Evolutionary conservation across 306 rosid genomes (phyloP), one percentile per base, ranked within the genome.

Genomic region (Fragaria vesca): DNA sequence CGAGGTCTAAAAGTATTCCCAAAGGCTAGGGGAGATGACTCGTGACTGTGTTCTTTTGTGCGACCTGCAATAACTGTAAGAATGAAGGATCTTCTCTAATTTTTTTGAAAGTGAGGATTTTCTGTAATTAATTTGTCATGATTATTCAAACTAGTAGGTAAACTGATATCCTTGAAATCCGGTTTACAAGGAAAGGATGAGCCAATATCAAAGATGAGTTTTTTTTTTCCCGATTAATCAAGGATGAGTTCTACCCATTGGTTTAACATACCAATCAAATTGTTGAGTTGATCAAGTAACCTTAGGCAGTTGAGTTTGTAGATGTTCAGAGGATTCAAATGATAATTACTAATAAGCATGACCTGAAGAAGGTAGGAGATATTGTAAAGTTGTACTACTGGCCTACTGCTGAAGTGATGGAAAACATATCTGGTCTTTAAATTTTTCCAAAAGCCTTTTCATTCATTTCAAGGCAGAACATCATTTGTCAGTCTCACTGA

Each of bases 191-290:
- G 73, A 48, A 69, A 69, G 12, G 12, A 2, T 54, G 61, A 43
- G 66, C 55, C 11, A 43, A 43, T 43, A 20, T 68, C 30, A 68
- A 21, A 17, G 34, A 21, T 68, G 72, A 68, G 34, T 67, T 8
- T 32, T 32, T 32, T 32, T 32, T 32, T 32, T 32, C 36, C 36
- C 4, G 4, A 32, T 32, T 32, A 32, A 32, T 32, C 36, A 32
- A 32, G 43, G 8, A 5, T 40, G 43, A 1, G 48, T 68, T n/a
- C 36, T 12, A 21, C 51, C 72, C n/a, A 51, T 16, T 28, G 4
- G 24, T 42, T 45, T 67, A 68, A 68, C 72, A 69, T 6, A 15
- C 47, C 73, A 24, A 46, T 12, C 63, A 69, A 24, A 69, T 69
- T 24, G 34, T 36, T 43, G 55, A 69, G 73, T 21, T 30, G n/a